Base-by-base conservation (phyloP, 208 protist species). In the Acanthamoeba culbertsoni region DNA sequence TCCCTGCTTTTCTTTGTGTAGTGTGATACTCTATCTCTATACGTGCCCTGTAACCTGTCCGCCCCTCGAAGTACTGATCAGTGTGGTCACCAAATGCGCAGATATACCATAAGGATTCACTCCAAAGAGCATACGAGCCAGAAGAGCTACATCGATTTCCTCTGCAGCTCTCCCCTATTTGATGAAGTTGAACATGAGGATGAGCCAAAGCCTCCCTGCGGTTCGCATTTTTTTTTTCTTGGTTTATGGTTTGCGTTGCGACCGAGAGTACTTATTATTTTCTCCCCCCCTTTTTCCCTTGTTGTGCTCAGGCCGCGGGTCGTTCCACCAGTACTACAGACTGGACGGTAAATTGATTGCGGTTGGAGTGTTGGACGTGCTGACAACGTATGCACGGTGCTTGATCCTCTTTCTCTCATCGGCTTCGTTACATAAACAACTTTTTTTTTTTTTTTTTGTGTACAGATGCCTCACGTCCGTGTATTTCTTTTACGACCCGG, bases 401-500 rank as follows among this genome's bases (percentile, higher is more conserved):
- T 2, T 43, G 26, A 75, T 2, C 5, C 65, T 16, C 35, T 6
- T 35, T 6, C 55, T 28, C 5, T 63, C 20, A 63, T n/a, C n/a
- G n/a, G n/a, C n/a, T n/a, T n/a, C n/a, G 31, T 33, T 63, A 7
- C 4, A n/a, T n/a, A 7, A 7, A 63, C 20, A n/a, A 7, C 31
- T 63, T 63, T n/a, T 63, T 63, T 26, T 26, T 26, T 26, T 57
- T 57, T 20, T 57, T 57, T 57, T 55, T 97, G 23, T 94, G 93
- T 28, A 23, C 37, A 23, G 51, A 3, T 97, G 96, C 71, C 31
- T 97, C 6, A 95, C 94, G 0, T 97, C 95, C 33, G 96, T 97
- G 2, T 97, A 97, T 45, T 95, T 97, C 48, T 95, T 96, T 43
- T 97, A 97, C 89, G 97, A 97, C 90, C 96, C 97, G 18, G 79